phyloP scores from a whole-genome alignment of 352 stramenopile genomes.

The Globisporangium heterothallicum region DNA sequence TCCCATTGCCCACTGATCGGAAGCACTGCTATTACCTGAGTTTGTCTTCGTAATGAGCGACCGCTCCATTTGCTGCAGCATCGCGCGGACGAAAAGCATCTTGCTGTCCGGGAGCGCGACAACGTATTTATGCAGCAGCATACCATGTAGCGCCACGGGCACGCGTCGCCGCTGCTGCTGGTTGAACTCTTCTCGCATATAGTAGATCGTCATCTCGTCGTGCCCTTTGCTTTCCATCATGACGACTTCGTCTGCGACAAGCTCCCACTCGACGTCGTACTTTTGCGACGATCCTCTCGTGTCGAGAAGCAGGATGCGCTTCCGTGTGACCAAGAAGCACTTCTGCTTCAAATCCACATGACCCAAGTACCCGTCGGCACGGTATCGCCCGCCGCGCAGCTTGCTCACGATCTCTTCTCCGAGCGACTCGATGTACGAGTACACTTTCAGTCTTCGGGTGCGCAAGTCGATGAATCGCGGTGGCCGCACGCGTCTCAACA shows the following conservation, averaged over 20 bases:
- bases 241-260: slow-evolving; percentile 73
- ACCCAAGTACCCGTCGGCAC: slow-evolving; percentile 73
- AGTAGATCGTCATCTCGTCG: slow-evolving; percentile 51
- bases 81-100: slow-evolving; percentile 75
- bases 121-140: slow-evolving; percentile 76
- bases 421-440: slow-evolving; percentile 86
- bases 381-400: slow-evolving; percentile 70
- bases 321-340: slow-evolving; percentile 79
- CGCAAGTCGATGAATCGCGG: slow-evolving; percentile 78
- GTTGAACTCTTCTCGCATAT: slow-evolving; percentile 67
- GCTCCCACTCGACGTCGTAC: slow-evolving; percentile 78
- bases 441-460: slow-evolving; percentile 76
- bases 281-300: slow-evolving; percentile 61
- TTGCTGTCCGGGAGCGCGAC: slow-evolving; percentile 70
- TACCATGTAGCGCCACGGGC: slow-evolving; percentile 30
- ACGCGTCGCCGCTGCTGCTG: slow-evolving; percentile 6
- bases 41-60: slow-evolving; percentile 67
- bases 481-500: slow-evolving; percentile 69
- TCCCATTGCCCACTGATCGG: slow-evolving; percentile 24
- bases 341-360: slow-evolving; percentile 82
- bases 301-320: slow-evolving; percentile 74
- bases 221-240: slow-evolving; percentile 53
- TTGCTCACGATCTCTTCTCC: slow-evolving; percentile 84
- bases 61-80: slow-evolving; percentile 83
- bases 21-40: slow-evolving; percentile 13